Base-by-base conservation (phyloP, 73 alveolate species). In the Tetrahymena malaccensis region DNA sequence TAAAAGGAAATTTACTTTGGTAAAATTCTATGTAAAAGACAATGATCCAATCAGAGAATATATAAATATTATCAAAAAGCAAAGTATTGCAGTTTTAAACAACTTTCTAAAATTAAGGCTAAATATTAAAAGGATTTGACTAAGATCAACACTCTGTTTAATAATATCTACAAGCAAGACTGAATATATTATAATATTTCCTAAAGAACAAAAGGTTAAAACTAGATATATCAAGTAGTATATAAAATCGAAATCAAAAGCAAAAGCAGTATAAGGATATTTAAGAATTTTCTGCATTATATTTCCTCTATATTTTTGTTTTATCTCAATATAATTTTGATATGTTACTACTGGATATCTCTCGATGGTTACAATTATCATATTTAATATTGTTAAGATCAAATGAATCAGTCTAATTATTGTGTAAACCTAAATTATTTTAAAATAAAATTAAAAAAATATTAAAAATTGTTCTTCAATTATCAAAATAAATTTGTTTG, bases 131-230 rank as follows among this genome's bases (percentile, higher is more conserved):
- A 97, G 89, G 19, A 97, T 95, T 31, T 89, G 33, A 11, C 94
- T 34, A 16, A 97, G 85, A 37, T 93, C 58, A 10, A 95, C 94
- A 38, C 93, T 84, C 58, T 96, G 83, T 19, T 89, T 25, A 10
- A 97, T 34, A 17, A 94, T 31, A 40, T 97, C 98, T 84, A 97
- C 43, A 34, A 97, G 96, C 58, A 97, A 84, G 43, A 97, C 38
- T 11, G 96, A 50, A 94, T 94, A 94, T 10, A 94, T 50, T 0
- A 94, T 37, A 25, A 43, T 50, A 35, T 44, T 37, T n/a, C 93
- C 93, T 55, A 44, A 43, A 27, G 96, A 57, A 8, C 37, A 44
- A 35, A 93, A 55, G 13, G 94, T 94, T 15, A 55, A 56, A 15
- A 55, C 35, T 21, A 94, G 12, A 94, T 94, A 94, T n/a, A 94